A percentile compares a stretch with the other conserved stretches of the same genome.
Conservation (phyloP, 2,329 filamentous ascomycete genomes). For the Magnaporthiopsis incrustans region DNA sequence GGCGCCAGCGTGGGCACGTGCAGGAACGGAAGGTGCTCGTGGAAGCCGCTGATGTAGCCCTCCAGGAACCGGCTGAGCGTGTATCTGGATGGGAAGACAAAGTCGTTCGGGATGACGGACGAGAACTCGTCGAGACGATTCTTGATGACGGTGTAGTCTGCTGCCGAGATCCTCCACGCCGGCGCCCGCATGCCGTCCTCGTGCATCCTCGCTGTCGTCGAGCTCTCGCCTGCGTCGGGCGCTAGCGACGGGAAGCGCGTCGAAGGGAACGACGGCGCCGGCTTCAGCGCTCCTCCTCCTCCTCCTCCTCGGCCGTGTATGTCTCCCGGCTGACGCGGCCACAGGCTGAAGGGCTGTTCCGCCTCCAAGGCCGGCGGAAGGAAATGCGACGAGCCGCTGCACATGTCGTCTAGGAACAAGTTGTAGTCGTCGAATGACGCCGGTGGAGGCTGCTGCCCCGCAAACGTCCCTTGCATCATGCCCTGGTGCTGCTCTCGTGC, state of each 20-base stretch:
- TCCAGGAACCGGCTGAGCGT: constrained; percentile 62
- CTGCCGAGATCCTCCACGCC: constrained; percentile 41
- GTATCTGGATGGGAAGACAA: constrained; percentile 60
- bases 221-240: constrained; percentile 30
- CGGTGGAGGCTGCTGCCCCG: constrained; percentile 28
- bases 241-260: constrained; percentile 45
- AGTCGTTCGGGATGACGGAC: constrained; percentile 50
- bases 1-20: constrained; percentile 60
- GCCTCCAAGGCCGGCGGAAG: constrained; percentile 46
- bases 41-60: constrained; percentile 61
- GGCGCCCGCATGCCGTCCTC: constrained; percentile 31
- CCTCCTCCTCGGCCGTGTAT: constrained; percentile 26
- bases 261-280: constrained; percentile 44
- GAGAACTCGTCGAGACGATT: constrained; percentile 55
- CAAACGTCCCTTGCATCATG: constrained; percentile 31
- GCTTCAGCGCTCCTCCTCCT: constrained; percentile 28
- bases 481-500: constrained; percentile 35
- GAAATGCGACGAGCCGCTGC: constrained; percentile 43
- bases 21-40: constrained; percentile 52
- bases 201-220: constrained; percentile 22
- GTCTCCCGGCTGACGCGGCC: constrained; percentile 36
- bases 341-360: constrained; percentile 44
- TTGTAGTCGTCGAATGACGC: constrained; percentile 48
- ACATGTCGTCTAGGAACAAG: constrained; percentile 50
- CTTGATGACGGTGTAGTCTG: constrained; percentile 48